Conservation (phyloP, 148 eudicot species). For the Talinum fruticosum region DNA sequence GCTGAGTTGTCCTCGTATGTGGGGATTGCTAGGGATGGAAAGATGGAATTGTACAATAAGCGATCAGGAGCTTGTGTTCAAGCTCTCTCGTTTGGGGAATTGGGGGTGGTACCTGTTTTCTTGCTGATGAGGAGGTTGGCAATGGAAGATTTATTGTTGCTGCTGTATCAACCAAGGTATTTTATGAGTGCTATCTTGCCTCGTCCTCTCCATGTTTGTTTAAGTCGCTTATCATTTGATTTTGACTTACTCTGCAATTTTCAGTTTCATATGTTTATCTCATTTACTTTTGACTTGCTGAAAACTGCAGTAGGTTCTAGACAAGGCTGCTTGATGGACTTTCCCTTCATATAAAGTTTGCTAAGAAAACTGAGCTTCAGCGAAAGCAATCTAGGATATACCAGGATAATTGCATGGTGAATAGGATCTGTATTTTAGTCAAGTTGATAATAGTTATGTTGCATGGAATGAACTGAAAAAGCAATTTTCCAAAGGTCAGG, state of each 20-base stretch:
- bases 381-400: neutral
- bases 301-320: neutral
- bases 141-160: slow-evolving; percentile 53
- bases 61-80: slow-evolving; percentile 69
- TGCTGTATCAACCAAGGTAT: slow-evolving; percentile 77
- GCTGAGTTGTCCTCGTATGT: slow-evolving; percentile 64
- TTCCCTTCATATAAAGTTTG: too few relatives aligned
- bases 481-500: neutral
- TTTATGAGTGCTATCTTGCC: neutral
- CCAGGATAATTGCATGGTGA: neutral
- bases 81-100: slow-evolving; percentile 42
- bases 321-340: neutral
- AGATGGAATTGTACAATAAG: slow-evolving; percentile 78
- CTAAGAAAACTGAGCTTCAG: neutral
- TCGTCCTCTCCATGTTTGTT: neutral
- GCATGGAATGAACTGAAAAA: neutral
- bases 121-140: slow-evolving; percentile 58
- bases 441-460: neutral
- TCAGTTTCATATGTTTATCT: neutral
- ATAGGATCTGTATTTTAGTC: neutral
- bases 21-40: slow-evolving; percentile 49
- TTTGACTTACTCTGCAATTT: neutral
- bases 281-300: neutral
- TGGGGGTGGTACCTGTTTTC: slow-evolving; percentile 42
- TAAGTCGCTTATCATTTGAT: neutral